Evolutionary conservation across 305 asterid genomes (phyloP), one percentile per base, ranked within the genome.

Genomic region (Ruellia speciosa): DNA sequence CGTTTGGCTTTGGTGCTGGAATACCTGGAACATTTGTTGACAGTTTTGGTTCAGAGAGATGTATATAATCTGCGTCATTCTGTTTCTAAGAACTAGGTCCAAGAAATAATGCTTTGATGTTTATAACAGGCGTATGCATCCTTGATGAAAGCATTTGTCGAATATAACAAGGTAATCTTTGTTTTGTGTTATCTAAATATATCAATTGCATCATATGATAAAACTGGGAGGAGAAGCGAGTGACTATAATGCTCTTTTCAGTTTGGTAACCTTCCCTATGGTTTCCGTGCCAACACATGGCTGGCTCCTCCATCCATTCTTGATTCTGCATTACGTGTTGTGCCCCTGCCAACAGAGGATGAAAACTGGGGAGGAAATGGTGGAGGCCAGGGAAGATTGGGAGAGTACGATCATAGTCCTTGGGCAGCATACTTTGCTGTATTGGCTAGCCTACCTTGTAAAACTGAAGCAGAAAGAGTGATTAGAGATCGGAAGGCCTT

Each of bases 181-280:
- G 33, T 66, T 73, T 66, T 45, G 31, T 64, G 66, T 53, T 47
- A 47, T n/a, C 19, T 56, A 47, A 45, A 52, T 58, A 58, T 61
- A 57, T 43, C 16, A 56, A 60, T 63, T 28, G 37, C 18, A 62
- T 43, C 49, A 39, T 39, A 64, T 67, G 54, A 70, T 40, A 65
- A 62, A 74, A n/a, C n/a, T n/a, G n/a, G n/a, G n/a, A n/a, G n/a
- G n/a, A n/a, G n/a, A n/a, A 72, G 68, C 72, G 63, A 70, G 71
- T 65, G 55, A 14, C 43, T 57, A 12, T 74, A 56, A 57, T 66
- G 62, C 66, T 58, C 34, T 64, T 72, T 77, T 71, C 96, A 94
- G 99, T 94, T 89, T 73, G 97, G 99, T 54, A 94, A 94, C 78
- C 96, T 94, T 63, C 99, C 99, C 39, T 94, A 79, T 70, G 97